These are phyloP conservation scores for Penicillium nordicum DNA, from an alignment of 2,329 filamentous ascomycete species.

Conservation along the genomic window DNA sequence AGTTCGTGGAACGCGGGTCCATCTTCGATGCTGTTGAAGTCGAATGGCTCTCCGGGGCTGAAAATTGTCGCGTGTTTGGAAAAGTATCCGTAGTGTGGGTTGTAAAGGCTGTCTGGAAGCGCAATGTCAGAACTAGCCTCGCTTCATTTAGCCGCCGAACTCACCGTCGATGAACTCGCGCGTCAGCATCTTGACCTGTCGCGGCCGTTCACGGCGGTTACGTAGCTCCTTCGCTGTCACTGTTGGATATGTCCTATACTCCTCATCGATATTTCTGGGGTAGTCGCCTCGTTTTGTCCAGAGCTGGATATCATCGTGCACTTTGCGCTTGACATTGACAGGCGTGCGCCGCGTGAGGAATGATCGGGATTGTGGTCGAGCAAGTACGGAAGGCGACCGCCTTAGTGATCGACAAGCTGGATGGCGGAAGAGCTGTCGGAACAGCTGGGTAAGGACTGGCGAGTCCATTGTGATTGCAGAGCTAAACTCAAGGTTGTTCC, in stretches of 20 bases:
- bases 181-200: constrained; percentile 91
- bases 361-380: constrained; percentile 35
- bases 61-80: constrained; percentile 97
- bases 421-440: constrained; percentile 80
- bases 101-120: constrained; percentile 78
- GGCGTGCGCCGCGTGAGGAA: constrained; percentile 34
- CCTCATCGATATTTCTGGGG: constrained; percentile 70
- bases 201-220: constrained; percentile 69
- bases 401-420: constrained; percentile 59
- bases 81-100: constrained; percentile 93
- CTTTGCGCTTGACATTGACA: constrained; percentile 42
- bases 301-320: constrained; percentile 58
- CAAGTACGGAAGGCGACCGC: constrained; percentile 28
- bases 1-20: constrained; percentile 78
- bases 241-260: constrained; percentile 77
- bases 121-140: constrained; percentile 6
- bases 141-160: constrained; percentile 15
- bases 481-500: constrained; percentile 5
- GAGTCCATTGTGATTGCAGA: constrained; percentile 66
- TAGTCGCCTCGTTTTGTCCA: constrained; percentile 86
- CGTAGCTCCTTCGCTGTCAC: constrained; percentile 80
- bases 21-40: constrained; percentile 76
- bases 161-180: constrained; percentile 94
- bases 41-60: constrained; percentile 83
- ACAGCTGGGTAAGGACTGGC: constrained; percentile 70